Percentiles rank a stretch among this genome's conserved stretches.
Conservation (phyloP, 345 rosid genomes). For the Geranium rotundifolium region DNA sequence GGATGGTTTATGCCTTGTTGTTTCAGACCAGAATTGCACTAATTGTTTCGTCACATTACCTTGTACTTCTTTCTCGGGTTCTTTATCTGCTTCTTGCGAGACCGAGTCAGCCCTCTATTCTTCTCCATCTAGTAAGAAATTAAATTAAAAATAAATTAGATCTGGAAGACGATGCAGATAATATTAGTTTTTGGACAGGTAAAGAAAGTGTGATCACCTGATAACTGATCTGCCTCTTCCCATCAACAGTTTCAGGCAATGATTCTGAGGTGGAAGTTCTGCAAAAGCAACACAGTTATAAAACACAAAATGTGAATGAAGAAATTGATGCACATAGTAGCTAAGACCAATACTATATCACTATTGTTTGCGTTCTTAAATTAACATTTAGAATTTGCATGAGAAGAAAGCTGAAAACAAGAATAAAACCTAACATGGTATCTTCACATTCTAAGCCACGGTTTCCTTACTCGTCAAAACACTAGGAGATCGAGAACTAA, state of each 20-base stretch:
- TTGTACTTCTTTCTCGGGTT: slow-evolving; percentile 82
- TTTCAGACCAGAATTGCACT: background rate
- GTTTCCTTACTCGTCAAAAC: too few species aligned
- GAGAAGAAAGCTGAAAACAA: too few species aligned
- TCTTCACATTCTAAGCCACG: too few species aligned
- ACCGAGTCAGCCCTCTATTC: slow-evolving; percentile 66
- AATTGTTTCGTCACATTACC: slow-evolving; percentile 19
- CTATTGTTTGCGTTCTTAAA: background rate
- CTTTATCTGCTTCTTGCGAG: slow-evolving; percentile 45
- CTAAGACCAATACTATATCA: background rate
- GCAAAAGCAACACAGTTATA: slow-evolving; percentile 7
- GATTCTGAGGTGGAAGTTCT: slow-evolving; percentile 27
- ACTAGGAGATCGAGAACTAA: background rate
- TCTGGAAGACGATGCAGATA: background rate
- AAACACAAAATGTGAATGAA: background rate
- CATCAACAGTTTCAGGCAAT: slow-evolving; percentile 52
- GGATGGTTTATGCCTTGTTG: too few species aligned
- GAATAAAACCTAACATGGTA: background rate
- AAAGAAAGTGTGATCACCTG: slow-evolving; percentile 30
- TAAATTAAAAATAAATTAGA: slow-evolving; percentile 1
- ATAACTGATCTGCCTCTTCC: slow-evolving; percentile 42
- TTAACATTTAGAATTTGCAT: too few species aligned
- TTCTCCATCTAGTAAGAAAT: slow-evolving; percentile 34
- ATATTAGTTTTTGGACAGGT: background rate
- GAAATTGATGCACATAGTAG: background rate